Evolutionary conservation across 225 moss, liverwort and hornwort genomes (phyloP).

Genomic region (Marchantia paleacea): DNA sequence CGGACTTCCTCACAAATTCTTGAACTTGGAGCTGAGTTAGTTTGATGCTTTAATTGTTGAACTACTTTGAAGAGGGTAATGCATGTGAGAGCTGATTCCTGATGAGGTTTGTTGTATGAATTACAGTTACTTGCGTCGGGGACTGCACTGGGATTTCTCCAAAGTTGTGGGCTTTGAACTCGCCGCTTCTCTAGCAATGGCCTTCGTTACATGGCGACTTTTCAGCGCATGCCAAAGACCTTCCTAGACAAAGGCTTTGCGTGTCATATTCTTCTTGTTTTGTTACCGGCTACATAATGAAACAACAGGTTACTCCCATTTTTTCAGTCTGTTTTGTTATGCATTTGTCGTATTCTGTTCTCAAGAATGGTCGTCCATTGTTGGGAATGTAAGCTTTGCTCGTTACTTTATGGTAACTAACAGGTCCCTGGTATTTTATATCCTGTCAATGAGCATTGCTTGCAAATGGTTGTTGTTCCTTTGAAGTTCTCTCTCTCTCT

Average conservation of each 20-base stretch:
- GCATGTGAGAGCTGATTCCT: not conserved
- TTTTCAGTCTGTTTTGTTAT: not conserved
- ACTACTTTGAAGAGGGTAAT: not conserved
- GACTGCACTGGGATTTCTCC: constrained; percentile 73
- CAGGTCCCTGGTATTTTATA: no score
- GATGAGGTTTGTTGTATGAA: not conserved
- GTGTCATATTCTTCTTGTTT: not conserved
- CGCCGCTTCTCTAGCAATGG: constrained; percentile 57
- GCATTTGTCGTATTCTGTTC: not conserved
- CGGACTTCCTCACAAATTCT: not conserved
- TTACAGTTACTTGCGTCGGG: constrained; percentile 65
- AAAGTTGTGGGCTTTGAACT: constrained; percentile 78
- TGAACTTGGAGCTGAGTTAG: not conserved
- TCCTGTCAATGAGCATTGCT: no score
- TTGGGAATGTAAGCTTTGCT: not conserved
- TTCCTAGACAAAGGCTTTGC: constrained; percentile 17
- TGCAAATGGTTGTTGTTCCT: no score
- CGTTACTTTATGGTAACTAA: no score
- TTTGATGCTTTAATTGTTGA: not conserved
- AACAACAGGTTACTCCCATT: not conserved
- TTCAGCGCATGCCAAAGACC: constrained; percentile 73
- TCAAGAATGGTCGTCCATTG: not conserved
- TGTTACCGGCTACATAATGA: not conserved
- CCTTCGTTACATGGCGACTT: constrained; percentile 76
- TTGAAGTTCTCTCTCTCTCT: no score